phyloP scores from a whole-genome alignment of 2,329 filamentous ascomycete genomes.

The Graphilbum ipis-grandicollis region DNA sequence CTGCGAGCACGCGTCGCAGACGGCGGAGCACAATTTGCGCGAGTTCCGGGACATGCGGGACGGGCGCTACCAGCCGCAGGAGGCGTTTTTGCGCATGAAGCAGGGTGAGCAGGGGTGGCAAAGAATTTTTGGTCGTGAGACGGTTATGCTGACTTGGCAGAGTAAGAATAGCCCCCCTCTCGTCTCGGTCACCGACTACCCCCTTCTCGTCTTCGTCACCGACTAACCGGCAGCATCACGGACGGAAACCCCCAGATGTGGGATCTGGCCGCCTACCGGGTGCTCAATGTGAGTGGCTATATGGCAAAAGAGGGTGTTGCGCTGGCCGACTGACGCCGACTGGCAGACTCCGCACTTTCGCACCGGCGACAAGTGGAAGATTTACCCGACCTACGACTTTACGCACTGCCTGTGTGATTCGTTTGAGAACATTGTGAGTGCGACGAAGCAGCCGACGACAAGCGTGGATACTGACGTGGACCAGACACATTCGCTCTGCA shows the following conservation, averaged over 20 bases:
- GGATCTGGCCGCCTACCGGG: constrained; percentile 83
- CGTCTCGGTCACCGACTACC: too few relatives aligned
- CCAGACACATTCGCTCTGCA: constrained; percentile 71
- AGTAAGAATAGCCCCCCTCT: too few relatives aligned
- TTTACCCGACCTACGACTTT: constrained; percentile 92
- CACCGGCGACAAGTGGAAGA: constrained; percentile 71
- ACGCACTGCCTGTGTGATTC: constrained; percentile 83
- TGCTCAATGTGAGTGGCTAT: constrained; percentile 50
- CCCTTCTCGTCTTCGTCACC: too few relatives aligned
- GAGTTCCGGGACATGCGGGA: constrained; percentile 86
- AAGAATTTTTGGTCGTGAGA: too few relatives aligned
- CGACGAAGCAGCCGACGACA: too few relatives aligned
- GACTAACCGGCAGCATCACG: constrained; percentile 32
- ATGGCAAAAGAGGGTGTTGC: too few relatives aligned
- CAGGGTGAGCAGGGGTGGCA: too few relatives aligned
- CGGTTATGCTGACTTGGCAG: too few relatives aligned
- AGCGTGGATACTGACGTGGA: too few relatives aligned
- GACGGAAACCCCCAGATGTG: constrained; percentile 60
- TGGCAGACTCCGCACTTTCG: constrained; percentile 48
- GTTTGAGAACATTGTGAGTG: constrained; percentile 53
- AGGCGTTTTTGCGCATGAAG: constrained; percentile 85
- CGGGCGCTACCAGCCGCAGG: constrained; percentile 71
- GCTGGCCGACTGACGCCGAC: too few relatives aligned
- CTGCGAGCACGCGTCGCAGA: constrained; percentile 63
- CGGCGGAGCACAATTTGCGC: constrained; percentile 51